Evolutionary conservation across 1,284 basidiomycete species (phyloP), one percentile per base, ranked within the genome.

Genomic region (Binderoboletus segoi): DNA sequence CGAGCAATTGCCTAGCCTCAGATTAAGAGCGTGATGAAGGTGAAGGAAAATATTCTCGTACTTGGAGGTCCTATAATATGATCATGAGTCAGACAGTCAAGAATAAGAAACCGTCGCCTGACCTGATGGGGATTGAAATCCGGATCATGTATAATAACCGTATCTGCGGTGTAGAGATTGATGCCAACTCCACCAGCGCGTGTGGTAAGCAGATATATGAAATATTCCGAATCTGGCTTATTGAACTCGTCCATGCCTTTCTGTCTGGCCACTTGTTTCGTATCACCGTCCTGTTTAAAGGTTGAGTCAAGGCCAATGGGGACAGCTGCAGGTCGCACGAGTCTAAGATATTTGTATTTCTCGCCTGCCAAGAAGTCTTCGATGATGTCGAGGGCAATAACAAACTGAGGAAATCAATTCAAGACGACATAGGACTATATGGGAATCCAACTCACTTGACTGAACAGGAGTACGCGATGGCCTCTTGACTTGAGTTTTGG

Each of bases 131-230:
- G 95, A 67, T 98, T 98, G 74, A 95, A 98, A 75, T 98, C 95
- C 0, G 92, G 91, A 67, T 96, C 94, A 64, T 87, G 90, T 50
- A 98, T 87, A 57, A 98, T 94, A 45, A 98, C 95, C 2, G 92
- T 94, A 65, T 96, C 93, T 35, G 94, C 93, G 55, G 77, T 88
- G 82, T 81, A 88, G 47, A 97, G 81, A 69, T 97, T 98, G 75
- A 98, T 97, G 32, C 96, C 95, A 52, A 98, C 91, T 65, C 96
- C 96, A 41, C 96, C 96, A 40, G 97, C 97, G 45, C 97, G 86
- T 28, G 97, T 99, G 6, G 93, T 93, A 37, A 99, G 80, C 11
- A 99, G 77, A 72, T 93, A 98, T 61, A 98, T 88, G 73, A 96
- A 96, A 56, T 90, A 77, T 49, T 96, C 93, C 2, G 94, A 96